phyloP scores from a whole-genome alignment of 176 grass and related monocot species.

The Musa troglodytarum region DNA sequence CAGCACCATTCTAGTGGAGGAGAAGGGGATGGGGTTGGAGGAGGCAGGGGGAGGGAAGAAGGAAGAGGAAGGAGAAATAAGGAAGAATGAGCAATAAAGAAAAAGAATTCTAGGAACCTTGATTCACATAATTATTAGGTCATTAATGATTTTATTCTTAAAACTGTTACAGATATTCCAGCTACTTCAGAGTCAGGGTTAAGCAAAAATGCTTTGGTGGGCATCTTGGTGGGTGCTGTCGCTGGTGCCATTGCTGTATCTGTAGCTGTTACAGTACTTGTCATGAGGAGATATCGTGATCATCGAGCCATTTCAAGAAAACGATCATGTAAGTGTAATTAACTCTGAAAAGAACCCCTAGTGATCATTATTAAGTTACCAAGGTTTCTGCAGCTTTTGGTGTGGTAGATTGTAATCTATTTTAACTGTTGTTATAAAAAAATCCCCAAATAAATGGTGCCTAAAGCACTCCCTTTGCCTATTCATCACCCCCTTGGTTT shows the following conservation, averaged over 20 bases:
- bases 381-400: not conserved
- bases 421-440: not conserved
- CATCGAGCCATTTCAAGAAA: slow-evolving; percentile 29
- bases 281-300: slow-evolving; percentile 50
- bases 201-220: slow-evolving; percentile 50
- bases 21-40: too few relatives aligned
- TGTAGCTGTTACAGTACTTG: slow-evolving; percentile 49
- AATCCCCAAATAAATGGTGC: not conserved
- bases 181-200: slow-evolving; percentile 33
- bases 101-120: not conserved
- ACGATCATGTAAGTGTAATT: slow-evolving; percentile 49
- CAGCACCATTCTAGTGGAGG: too few relatives aligned
- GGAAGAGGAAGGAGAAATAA: too few relatives aligned
- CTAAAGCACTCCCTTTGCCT: too few relatives aligned
- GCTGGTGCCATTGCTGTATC: slow-evolving; percentile 42
- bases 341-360: not conserved
- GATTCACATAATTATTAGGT: not conserved
- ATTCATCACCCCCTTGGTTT: too few relatives aligned
- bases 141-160: not conserved
- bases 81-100: too few relatives aligned
- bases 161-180: slow-evolving; percentile 29
- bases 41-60: too few relatives aligned
- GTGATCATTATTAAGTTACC: not conserved
- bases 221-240: slow-evolving; percentile 42
- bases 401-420: not conserved